Evolutionary conservation across 345 rosid species (phyloP), one percentile per base, ranked within the genome.

Genomic region (Dipteronia sinensis): DNA sequence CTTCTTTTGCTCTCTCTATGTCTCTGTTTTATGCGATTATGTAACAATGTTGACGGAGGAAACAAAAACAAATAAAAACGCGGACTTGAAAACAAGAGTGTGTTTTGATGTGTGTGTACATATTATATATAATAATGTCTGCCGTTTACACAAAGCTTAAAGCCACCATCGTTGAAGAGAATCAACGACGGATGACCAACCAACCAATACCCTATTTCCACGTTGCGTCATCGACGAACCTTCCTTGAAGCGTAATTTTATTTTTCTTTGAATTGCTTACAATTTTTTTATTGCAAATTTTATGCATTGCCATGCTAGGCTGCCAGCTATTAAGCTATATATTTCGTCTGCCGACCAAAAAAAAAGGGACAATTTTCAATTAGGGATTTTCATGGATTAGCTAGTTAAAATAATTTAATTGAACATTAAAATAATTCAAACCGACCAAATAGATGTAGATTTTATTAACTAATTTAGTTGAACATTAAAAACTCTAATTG

Each of bases 171-270:
- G 27, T 74, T 65, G 76, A 75, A 58, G 69, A 31, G 19, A 46
- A 61, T 20, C 10, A 46, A 25, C 10, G 69, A 46, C 34, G 29
- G 75, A 73, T 66, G 69, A 71, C 77, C 79, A 47, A 66, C 77
- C 79, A 47, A 66, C 81, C 84, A 65, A 75, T 71, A 15, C 58
- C 20, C 25, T 34, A 15, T 65, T 42, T 23, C 76, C 79, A 75
- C 79, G 76, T 34, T 34, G 38, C 12, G 4, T 10, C 67, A 42
- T 67, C 3, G 23, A 11, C 0, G 51, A 67, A 34, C 55, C 23
- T 75, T 74, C 67, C 63, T 42, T 62, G 15, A 40, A 42, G 4
- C 4, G 3, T 22, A 31, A 73, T 59, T 12, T 29, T 42, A 31
- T 13, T 20, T 20, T n/a, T n/a, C n/a, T n/a, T n/a, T n/a, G n/a